phyloP scores from a whole-genome alignment of 768 basidiomycete genomes.

The Neoboletus subvelutipes region DNA sequence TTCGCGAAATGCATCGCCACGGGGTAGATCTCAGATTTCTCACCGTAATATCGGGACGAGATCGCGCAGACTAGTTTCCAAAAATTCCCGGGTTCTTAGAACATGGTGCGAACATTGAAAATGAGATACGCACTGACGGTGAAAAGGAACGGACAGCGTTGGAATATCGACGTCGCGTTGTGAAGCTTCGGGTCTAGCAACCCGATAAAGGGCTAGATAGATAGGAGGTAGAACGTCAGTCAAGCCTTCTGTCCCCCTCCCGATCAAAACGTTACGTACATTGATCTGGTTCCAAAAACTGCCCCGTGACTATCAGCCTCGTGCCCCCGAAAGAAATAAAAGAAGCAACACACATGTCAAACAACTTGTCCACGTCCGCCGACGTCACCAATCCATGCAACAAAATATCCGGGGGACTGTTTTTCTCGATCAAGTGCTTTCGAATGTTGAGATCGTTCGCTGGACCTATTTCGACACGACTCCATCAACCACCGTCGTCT shows the following conservation, averaged over 20 bases:
- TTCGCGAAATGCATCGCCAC: conserved; percentile 90
- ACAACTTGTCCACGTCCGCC: conserved; percentile 79
- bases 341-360: conserved; percentile 62
- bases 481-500: neutral
- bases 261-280: conserved; percentile 38
- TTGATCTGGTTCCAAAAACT: conserved; percentile 75
- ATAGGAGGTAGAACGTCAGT: conserved; percentile 5
- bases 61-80: conserved; percentile 70
- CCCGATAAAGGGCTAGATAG: conserved; percentile 58
- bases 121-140: conserved; percentile 64
- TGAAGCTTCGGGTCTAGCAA: conserved; percentile 81
- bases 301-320: conserved; percentile 3
- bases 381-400: conserved; percentile 77
- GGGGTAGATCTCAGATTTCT: conserved; percentile 78
- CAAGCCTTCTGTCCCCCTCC: neutral
- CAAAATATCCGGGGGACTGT: conserved; percentile 79
- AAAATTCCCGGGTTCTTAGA: too few relatives aligned
- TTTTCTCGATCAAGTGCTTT: conserved; percentile 70
- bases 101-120: too few relatives aligned
- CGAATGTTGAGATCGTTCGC: conserved; percentile 70
- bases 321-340: neutral
- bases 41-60: conserved; percentile 74
- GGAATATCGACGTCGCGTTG: conserved; percentile 74
- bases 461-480: conserved; percentile 48
- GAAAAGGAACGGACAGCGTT: conserved; percentile 86